Evolutionary conservation across 2,329 filamentous ascomycete species (phyloP), one percentile per base, ranked within the genome.

Genomic region (Phyllosticta paracitricarpa): DNA sequence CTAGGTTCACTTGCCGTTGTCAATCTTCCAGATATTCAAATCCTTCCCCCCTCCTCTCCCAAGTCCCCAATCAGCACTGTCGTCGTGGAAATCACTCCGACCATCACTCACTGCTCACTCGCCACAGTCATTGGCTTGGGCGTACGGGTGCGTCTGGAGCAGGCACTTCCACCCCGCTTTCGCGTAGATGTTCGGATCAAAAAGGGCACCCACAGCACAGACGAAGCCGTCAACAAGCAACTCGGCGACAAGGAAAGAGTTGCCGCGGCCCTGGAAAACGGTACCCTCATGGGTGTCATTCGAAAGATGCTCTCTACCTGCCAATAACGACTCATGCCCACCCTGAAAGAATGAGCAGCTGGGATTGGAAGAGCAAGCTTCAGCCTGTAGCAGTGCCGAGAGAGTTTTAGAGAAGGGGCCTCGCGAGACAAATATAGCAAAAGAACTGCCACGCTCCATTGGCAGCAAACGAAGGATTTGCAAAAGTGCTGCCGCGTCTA

Each of bases 141-240:
- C 14, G 91, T 99, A 24, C 85, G 94, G 54, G 92, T 97, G 52
- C 85, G 94, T 25, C 82, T 99, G 25, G 92, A 97, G 77, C 89
- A 96, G 73, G 88, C 89, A 10, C 80, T 99, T 62, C 94, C 94
- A 2, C 89, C 94, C 35, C 89, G 93, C 69, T 99, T 94, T 74
- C 85, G 94, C 48, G 83, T 97, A 57, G 92, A 97, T 73, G 91
- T 97, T 54, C 84, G 87, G 68, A 96, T 97, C 75, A 97, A 97
- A 75, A 89, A 96, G 75, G 93, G 92, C 64, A 94, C 91, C n/a
- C 94, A 97, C 73, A 90, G 86, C 66, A 95, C 95, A 64, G 93
- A 91, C 54, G 91, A 96, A 65, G 91, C 96, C 73, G 91, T 97
- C 58, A 97, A 96, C 77, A 97, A 97, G 80, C 94, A 99, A 76